These are phyloP conservation scores for Ogataea minuta DNA, from an alignment of 805 yeast genomes.

Conservation along the genomic window DNA sequence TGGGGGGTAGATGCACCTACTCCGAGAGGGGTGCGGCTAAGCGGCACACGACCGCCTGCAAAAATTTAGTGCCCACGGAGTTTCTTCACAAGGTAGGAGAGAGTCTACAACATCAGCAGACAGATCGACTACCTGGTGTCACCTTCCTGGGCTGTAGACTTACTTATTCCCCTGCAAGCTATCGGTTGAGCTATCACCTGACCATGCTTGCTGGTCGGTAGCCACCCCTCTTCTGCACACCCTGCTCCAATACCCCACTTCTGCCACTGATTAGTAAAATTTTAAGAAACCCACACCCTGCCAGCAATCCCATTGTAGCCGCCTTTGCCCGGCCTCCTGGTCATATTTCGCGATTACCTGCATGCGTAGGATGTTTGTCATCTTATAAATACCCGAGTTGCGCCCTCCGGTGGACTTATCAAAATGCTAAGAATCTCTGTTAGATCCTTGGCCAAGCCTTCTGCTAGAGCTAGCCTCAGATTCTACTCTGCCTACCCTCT, in stretches of 20 bases:
- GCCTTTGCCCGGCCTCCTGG: conserved; percentile 6
- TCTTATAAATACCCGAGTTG: conserved; percentile 4
- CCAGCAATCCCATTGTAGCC: conserved; percentile 5
- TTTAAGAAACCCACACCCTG: not conserved
- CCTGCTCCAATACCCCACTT: conserved; percentile 17
- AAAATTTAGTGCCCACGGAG: not conserved
- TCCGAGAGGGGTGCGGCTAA: conserved; percentile 9
- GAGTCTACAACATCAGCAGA: too few relatives aligned
- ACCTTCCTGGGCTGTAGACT: too few relatives aligned
- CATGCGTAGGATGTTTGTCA: not conserved
- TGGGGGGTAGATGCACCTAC: conserved; percentile 7
- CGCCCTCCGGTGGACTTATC: not conserved
- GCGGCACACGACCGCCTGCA: conserved; percentile 4
- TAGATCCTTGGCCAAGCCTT: conserved; percentile 17
- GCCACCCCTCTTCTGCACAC: conserved; percentile 17
- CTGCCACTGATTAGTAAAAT: conserved; percentile 2
- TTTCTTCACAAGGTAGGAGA: too few relatives aligned
- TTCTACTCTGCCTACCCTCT: conserved; percentile 36
- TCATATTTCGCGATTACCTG: conserved; percentile 1
- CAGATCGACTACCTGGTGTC: too few relatives aligned
- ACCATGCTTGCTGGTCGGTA: not conserved
- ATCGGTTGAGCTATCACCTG: not conserved
- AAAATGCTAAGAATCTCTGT: conserved; percentile 24
- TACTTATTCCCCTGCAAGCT: too few relatives aligned
- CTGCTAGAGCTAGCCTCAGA: conserved; percentile 17